phyloP scores from a whole-genome alignment of 2,329 filamentous ascomycete species.

The Epichloe sibirici region DNA sequence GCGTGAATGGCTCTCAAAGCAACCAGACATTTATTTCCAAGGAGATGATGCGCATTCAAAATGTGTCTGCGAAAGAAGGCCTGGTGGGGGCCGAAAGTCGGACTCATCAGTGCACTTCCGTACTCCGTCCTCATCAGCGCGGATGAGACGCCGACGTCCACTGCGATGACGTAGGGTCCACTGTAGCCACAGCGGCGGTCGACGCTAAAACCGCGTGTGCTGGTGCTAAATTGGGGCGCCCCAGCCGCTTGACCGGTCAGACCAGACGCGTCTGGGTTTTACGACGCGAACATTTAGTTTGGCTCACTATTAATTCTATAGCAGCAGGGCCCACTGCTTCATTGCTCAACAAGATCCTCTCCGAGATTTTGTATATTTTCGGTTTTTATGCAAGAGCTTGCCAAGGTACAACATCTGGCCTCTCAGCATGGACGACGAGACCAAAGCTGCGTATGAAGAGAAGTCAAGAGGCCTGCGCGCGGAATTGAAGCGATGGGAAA shows the following conservation, averaged over 20 bases:
- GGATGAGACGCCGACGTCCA: not conserved
- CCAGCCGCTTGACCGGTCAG: not conserved
- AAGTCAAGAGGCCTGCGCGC: slow-evolving; percentile 45
- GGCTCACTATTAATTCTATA: not conserved
- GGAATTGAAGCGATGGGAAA: slow-evolving; percentile 66
- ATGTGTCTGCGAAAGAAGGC: too few species aligned
- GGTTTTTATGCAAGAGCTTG: not conserved
- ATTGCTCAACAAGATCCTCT: not conserved
- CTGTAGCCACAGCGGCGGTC: not conserved
- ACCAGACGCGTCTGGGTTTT: not conserved
- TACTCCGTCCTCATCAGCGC: too few species aligned
- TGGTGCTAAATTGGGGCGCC: not conserved
- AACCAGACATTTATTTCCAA: not conserved
- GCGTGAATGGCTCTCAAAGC: not conserved
- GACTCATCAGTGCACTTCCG: not conserved
- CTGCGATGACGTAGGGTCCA: not conserved
- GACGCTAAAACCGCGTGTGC: not conserved
- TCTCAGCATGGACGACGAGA: slow-evolving; percentile 32
- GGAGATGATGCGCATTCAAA: too few species aligned
- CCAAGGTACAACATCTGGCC: not conserved
- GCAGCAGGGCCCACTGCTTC: not conserved
- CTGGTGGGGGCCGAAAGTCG: not conserved
- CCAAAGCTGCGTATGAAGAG: slow-evolving; percentile 33
- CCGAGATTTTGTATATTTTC: not conserved
- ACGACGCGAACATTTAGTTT: not conserved